Conservation (phyloP, 1,284 basidiomycete species). For the Neonothopanus nambi region DNA sequence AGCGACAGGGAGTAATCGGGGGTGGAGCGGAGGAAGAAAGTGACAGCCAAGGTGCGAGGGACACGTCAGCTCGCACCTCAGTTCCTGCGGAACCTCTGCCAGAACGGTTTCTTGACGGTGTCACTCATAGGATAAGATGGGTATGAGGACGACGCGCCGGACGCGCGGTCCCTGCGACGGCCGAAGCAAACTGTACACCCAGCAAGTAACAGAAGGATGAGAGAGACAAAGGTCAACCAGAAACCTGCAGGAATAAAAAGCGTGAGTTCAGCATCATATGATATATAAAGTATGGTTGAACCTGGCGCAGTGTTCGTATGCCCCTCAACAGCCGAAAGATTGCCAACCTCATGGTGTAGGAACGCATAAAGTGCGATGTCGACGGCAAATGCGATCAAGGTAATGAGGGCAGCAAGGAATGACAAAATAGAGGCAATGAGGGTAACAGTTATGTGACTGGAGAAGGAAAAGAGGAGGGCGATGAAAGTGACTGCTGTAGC, state of each 20-base stretch:
- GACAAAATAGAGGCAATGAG: slow-evolving; percentile 61
- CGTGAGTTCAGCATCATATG: slow-evolving; percentile 2
- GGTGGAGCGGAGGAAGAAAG: no score
- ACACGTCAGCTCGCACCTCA: slow-evolving; percentile 3
- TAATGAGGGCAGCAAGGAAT: slow-evolving; percentile 65
- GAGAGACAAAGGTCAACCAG: slow-evolving; percentile 72
- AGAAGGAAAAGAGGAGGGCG: slow-evolving; percentile 63
- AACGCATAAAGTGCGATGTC: slow-evolving; percentile 73
- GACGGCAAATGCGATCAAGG: slow-evolving; percentile 69
- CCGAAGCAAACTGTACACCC: slow-evolving; percentile 72
- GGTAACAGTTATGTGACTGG: slow-evolving; percentile 57
- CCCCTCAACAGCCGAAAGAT: slow-evolving; percentile 42
- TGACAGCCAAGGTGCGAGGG: neutral
- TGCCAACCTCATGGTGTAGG: slow-evolving; percentile 54
- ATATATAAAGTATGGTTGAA: slow-evolving; percentile 28
- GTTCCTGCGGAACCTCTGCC: slow-evolving; percentile 18
- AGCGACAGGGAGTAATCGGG: no score
- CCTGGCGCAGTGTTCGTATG: slow-evolving; percentile 60
- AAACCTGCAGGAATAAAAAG: slow-evolving; percentile 52
- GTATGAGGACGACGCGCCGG: slow-evolving; percentile 31
- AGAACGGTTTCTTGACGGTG: slow-evolving; percentile 14
- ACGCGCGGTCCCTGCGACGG: slow-evolving; percentile 51
- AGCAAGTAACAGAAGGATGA: slow-evolving; percentile 62
- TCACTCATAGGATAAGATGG: slow-evolving; percentile 25
- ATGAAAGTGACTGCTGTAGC: slow-evolving; percentile 64